Percentiles rank a stretch among this genome's conserved stretches.
phyloP scores from a whole-genome alignment of 108 stramenopile genomes.

The Epipyxis sp. region DNA sequence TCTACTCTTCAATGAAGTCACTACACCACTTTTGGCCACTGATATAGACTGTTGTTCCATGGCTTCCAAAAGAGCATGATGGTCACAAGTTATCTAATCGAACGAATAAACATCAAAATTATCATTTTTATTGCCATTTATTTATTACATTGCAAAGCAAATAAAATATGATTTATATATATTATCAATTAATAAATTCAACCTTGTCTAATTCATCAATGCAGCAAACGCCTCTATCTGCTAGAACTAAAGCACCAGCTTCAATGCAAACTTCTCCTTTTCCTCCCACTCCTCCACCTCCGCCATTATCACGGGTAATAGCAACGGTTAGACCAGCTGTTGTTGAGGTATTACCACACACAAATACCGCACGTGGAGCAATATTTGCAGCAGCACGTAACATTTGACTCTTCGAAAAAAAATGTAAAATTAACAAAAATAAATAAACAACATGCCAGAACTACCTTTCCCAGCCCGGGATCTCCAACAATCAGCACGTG shows the following conservation, averaged over 20 bases:
- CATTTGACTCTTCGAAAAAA: conserved; percentile 66
- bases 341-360: conserved; percentile 92
- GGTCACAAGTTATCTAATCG: conserved; percentile 63
- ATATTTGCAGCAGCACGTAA: conserved; percentile 79
- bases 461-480: conserved; percentile 81
- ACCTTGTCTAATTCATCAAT: conserved; percentile 99
- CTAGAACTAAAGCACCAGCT: conserved; percentile 93
- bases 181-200: too few species aligned
- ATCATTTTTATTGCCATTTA: too few species aligned
- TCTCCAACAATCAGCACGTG: conserved; percentile 58
- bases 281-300: conserved; percentile 70
- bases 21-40: conserved; percentile 93
- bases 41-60: conserved; percentile 99
- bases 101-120: too few species aligned
- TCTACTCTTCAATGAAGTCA: conserved; percentile 76
- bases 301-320: conserved; percentile 52
- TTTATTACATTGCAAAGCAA: too few species aligned
- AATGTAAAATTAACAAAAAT: too few species aligned
- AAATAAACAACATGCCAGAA: too few species aligned
- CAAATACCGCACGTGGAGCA: conserved; percentile 89
- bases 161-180: too few species aligned
- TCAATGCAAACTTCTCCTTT: conserved; percentile 79
- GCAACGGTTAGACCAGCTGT: conserved; percentile 50
- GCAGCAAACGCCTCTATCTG: conserved; percentile 91
- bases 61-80: conserved; percentile 80